Conservation (phyloP, 306 rosid species). For the Alnus rubra region DNA sequence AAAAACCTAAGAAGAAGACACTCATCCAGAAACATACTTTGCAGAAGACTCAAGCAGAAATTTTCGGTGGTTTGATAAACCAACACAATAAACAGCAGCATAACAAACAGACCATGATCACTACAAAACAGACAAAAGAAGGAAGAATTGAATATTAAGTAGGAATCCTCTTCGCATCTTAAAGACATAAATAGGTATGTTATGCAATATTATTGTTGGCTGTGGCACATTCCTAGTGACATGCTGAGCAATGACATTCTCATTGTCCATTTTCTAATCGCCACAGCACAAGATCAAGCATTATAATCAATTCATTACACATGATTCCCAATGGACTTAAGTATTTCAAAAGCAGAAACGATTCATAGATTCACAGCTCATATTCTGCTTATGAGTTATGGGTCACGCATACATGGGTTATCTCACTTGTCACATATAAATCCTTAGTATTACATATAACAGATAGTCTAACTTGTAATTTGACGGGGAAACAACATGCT, state of each 20-base stretch:
- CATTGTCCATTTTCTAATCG: not conserved
- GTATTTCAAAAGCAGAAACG: too few species aligned
- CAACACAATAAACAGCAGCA: slow-evolving; percentile 31
- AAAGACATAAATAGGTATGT: not conserved
- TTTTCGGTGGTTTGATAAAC: slow-evolving; percentile 32
- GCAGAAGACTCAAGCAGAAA: slow-evolving; percentile 19
- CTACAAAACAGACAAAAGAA: not conserved
- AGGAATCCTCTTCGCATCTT: not conserved
- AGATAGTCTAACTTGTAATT: too few species aligned
- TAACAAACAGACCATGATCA: slow-evolving; percentile 17
- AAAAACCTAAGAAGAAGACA: slow-evolving; percentile 30
- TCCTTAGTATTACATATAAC: too few species aligned
- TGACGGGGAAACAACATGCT: too few species aligned
- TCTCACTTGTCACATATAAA: too few species aligned
- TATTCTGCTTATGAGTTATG: not conserved
- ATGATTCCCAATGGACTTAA: too few species aligned
- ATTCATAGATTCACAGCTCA: not conserved
- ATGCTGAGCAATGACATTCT: not conserved
- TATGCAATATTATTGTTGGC: not conserved
- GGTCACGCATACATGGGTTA: not conserved
- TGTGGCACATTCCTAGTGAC: too few species aligned
- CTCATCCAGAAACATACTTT: slow-evolving; percentile 38
- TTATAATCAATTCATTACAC: too few species aligned
- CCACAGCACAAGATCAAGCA: not conserved
- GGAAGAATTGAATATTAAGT: not conserved